phyloP scores from a whole-genome alignment of 169 alveolate genomes.

The Pseudocohnilembus persalinus region DNA sequence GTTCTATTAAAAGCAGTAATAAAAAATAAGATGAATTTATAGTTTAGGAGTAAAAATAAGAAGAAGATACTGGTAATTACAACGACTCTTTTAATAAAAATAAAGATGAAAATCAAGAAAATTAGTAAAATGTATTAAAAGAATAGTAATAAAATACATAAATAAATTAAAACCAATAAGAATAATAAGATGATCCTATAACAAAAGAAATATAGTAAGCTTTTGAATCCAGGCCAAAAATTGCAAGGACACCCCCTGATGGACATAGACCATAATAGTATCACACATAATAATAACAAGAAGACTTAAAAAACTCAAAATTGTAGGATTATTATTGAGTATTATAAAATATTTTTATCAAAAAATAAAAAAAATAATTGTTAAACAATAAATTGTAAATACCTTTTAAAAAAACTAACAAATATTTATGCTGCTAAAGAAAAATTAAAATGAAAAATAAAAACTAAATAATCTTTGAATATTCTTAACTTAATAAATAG shows the following conservation, averaged over 20 bases:
- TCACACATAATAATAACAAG: background rate
- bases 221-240: conserved; percentile 25
- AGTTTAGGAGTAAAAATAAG: conserved; percentile 70
- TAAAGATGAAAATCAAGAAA: conserved; percentile 27
- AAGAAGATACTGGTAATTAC: conserved; percentile 63
- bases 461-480: too few species aligned
- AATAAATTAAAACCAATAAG: background rate
- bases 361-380: too few species aligned
- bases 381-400: too few species aligned
- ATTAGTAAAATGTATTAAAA: background rate
- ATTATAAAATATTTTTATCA: background rate
- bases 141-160: background rate
- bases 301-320: background rate
- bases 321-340: background rate
- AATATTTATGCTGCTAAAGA: too few species aligned
- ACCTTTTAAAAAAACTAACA: background rate
- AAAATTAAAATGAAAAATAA: too few species aligned
- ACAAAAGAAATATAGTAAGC: background rate
- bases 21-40: conserved; percentile 56
- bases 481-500: too few species aligned
- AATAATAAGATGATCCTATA: background rate
- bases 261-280: background rate
- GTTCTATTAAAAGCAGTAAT: too few species aligned
- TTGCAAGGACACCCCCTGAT: conserved; percentile 19
- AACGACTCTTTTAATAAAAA: conserved; percentile 61